phyloP scores from a whole-genome alignment of 1,284 basidiomycete genomes.

The Austropuccinia psidii region DNA sequence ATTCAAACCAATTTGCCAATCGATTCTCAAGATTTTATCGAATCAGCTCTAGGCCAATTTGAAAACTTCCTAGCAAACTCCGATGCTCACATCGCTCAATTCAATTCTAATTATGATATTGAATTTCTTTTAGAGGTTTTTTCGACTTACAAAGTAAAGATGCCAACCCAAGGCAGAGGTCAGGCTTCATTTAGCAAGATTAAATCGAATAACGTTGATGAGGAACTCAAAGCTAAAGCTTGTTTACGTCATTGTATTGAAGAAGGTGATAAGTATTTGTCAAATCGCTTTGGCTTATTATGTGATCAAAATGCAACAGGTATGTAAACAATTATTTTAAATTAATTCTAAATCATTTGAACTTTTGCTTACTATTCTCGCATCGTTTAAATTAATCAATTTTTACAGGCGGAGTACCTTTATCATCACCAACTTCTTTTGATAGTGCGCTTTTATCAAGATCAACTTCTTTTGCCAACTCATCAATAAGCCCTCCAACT shows the following conservation, averaged over 20 bases:
- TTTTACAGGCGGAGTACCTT: neutral
- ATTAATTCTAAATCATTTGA: neutral
- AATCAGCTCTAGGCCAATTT: constrained; percentile 1
- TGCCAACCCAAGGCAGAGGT: neutral
- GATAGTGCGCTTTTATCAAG: too few species aligned
- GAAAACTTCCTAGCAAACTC: neutral
- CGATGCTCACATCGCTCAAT: neutral
- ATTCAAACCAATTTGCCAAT: neutral
- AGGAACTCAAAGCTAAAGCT: neutral
- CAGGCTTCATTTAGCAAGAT: constrained; percentile 9
- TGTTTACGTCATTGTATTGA: constrained; percentile 22
- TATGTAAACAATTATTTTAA: too few species aligned
- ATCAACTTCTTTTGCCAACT: neutral
- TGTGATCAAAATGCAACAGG: neutral
- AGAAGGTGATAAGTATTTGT: constrained; percentile 15
- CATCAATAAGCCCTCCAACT: too few species aligned
- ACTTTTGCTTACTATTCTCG: too few species aligned
- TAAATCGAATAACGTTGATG: neutral
- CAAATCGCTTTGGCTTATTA: constrained; percentile 28
- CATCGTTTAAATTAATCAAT: too few species aligned
- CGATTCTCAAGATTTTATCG: constrained; percentile 5
- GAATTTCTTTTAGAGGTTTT: constrained; percentile 14
- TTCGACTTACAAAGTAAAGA: neutral
- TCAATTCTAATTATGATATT: constrained; percentile 1
- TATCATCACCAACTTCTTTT: neutral